Evolutionary conservation across 2,329 filamentous ascomycete genomes (phyloP).

Genomic region (Verticillium albo-atrum): DNA sequence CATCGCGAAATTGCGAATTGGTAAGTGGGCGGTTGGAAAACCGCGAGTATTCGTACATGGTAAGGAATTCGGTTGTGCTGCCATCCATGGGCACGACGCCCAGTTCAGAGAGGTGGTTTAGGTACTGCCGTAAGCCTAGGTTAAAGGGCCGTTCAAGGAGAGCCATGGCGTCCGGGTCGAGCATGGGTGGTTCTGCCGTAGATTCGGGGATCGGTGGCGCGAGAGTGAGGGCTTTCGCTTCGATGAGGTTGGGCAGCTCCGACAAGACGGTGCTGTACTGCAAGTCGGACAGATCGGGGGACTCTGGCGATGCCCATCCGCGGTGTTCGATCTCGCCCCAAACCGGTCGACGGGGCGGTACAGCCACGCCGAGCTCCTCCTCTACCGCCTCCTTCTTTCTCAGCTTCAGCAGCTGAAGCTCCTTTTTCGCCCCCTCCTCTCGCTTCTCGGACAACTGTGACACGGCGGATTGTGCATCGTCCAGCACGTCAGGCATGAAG

Average conservation of each 20-base stretch:
- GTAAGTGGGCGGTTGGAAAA: constrained; percentile 70
- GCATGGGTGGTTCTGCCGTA: constrained; percentile 33
- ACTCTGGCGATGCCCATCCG: constrained; percentile 82
- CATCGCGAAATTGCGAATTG: constrained; percentile 64
- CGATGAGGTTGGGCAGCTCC: constrained; percentile 84
- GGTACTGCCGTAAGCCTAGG: constrained; percentile 76
- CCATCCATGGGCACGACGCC: constrained; percentile 50
- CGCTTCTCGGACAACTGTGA: constrained; percentile 3
- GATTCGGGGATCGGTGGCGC: constrained; percentile 53
- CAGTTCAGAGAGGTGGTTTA: constrained; percentile 64
- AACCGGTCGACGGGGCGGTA: constrained; percentile 45
- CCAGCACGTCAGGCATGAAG: constrained; percentile 20
- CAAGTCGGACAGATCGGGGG: constrained; percentile 70
- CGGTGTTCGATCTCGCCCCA: constrained; percentile 86
- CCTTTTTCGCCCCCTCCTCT: constrained; percentile 11
- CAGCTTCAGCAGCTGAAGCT: constrained; percentile 17
- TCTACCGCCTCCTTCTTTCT: constrained; percentile 32
- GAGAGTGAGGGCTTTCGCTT: constrained; percentile 87
- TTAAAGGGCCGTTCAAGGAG: constrained; percentile 65
- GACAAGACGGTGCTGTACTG: constrained; percentile 77
- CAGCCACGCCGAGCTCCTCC: constrained; percentile 37
- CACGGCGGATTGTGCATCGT: constrained; percentile 13
- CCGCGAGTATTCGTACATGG: constrained; percentile 76
- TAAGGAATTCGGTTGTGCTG: constrained; percentile 60
- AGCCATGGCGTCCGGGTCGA: constrained; percentile 64